A percentile compares a stretch with the other conserved stretches of the same genome.
phyloP scores from a whole-genome alignment of 352 stramenopile species.

The Blastocystis sp. region DNA sequence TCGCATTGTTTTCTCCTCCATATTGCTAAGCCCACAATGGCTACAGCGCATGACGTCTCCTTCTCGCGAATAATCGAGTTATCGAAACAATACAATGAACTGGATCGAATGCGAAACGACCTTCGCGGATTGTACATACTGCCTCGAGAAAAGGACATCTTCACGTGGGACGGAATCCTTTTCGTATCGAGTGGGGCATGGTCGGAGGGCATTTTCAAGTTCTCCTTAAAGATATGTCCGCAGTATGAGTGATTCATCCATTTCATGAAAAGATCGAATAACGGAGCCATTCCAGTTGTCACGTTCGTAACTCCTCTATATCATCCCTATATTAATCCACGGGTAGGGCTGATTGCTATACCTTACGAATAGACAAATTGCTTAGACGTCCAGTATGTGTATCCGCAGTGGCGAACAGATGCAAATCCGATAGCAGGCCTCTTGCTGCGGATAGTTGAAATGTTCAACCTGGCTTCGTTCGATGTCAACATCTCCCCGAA shows the following conservation, averaged over 20 bases:
- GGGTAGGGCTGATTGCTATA: background rate
- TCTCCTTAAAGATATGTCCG: background rate
- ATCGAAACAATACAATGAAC: slow-evolving; percentile 32
- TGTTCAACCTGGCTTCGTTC: slow-evolving; percentile 22
- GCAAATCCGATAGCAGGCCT: background rate
- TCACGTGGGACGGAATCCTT: slow-evolving; percentile 18
- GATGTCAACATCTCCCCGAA: slow-evolving; percentile 35
- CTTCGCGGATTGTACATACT: slow-evolving; percentile 27
- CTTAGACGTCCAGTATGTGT: slow-evolving; percentile 33
- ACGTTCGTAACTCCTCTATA: slow-evolving; percentile 39
- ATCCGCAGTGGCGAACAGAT: slow-evolving; percentile 36
- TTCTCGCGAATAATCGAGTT: slow-evolving; percentile 2
- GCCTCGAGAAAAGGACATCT: slow-evolving; percentile 32
- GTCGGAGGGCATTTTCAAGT: slow-evolving; percentile 45
- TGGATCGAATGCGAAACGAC: background rate
- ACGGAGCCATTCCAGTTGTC: background rate
- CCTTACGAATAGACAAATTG: slow-evolving; percentile 9
- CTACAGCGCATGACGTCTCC: background rate
- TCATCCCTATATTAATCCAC: slow-evolving; percentile 29
- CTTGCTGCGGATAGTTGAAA: background rate
- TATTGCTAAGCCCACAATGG: background rate
- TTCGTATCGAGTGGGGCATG: slow-evolving; percentile 13
- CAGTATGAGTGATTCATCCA: background rate
- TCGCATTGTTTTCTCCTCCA: background rate
- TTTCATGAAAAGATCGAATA: background rate